phyloP scores from a whole-genome alignment of 2,329 filamentous ascomycete genomes.

The Fusarium setosum region DNA sequence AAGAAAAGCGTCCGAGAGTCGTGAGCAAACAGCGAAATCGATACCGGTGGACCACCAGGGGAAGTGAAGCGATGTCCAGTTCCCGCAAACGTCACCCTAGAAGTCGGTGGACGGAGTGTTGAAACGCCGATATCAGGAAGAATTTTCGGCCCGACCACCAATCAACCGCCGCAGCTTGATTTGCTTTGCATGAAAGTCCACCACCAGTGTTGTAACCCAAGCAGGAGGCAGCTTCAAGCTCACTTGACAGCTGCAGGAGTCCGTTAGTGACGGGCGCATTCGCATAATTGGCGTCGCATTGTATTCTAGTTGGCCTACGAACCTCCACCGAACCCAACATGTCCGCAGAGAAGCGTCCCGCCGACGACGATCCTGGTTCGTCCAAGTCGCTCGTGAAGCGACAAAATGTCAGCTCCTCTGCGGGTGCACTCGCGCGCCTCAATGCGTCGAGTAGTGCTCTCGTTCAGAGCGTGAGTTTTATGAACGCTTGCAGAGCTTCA shows the following conservation, averaged over 20 bases:
- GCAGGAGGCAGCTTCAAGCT: conserved; percentile 26
- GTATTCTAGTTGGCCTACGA: not conserved
- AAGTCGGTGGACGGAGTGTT: conserved; percentile 39
- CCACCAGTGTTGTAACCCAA: conserved; percentile 19
- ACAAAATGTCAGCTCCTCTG: conserved; percentile 73
- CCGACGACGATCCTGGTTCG: conserved; percentile 83
- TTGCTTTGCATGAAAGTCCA: conserved; percentile 34
- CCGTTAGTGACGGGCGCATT: conserved; percentile 9
- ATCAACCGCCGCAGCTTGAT: conserved; percentile 37
- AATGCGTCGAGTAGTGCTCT: conserved; percentile 63
- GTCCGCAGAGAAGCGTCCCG: conserved; percentile 92
- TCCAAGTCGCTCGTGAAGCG: conserved; percentile 89
- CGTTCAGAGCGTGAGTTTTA: conserved; percentile 60
- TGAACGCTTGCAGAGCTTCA: fast-evolving
- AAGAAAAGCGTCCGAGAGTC: not conserved
- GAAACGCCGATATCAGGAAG: conserved; percentile 44
- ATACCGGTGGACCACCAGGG: conserved; percentile 15
- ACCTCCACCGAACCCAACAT: conserved; percentile 59
- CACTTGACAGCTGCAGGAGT: conserved; percentile 13
- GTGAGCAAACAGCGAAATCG: conserved; percentile 6
- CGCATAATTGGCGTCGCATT: conserved; percentile 19
- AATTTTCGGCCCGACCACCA: conserved; percentile 50
- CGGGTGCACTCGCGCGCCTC: conserved; percentile 60
- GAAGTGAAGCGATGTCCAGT: conserved; percentile 26
- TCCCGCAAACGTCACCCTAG: conserved; percentile 33